Evolutionary conservation across 1,284 basidiomycete genomes (phyloP).

Genomic region (Mycocalia duriaeana): DNA sequence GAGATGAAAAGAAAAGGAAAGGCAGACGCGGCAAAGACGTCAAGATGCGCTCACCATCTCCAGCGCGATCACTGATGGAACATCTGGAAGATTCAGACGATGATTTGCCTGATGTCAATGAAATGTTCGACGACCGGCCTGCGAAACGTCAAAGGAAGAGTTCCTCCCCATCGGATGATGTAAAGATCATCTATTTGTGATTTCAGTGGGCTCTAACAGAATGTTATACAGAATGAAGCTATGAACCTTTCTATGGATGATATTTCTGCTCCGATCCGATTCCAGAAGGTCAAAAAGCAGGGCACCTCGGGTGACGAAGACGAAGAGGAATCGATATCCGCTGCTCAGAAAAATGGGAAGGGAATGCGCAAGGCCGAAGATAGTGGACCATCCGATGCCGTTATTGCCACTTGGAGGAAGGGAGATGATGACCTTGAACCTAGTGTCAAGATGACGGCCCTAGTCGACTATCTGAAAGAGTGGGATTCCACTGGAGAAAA

Average conservation of each 20-base stretch:
- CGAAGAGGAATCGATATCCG: conserved; percentile 3
- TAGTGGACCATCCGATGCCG: conserved; percentile 32
- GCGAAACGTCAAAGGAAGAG: conserved; percentile 15
- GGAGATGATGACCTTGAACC: conserved; percentile 57
- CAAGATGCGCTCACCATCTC: conserved; percentile 17
- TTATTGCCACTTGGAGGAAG: conserved; percentile 46
- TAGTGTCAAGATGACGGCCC: conserved; percentile 63
- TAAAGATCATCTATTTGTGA: no score
- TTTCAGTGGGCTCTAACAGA: no score
- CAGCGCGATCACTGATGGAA: conserved; percentile 22
- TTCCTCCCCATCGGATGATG: no score
- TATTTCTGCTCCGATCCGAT: conserved; percentile 13
- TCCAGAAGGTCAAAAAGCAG: conserved; percentile 2
- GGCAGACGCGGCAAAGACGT: conserved; percentile 8
- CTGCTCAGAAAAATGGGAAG: conserved; percentile 11
- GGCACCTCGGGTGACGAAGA: conserved; percentile 23
- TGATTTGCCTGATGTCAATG: conserved; percentile 45
- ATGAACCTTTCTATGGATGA: conserved; percentile 23
- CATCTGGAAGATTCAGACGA: conserved; percentile 36
- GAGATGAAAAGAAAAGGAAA: conserved; percentile 10
- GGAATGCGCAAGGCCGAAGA: conserved; percentile 4
- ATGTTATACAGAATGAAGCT: conserved; percentile 9
- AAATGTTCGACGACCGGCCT: conserved; percentile 21
- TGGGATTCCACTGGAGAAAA: conserved; percentile 64
- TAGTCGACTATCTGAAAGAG: conserved; percentile 48